Conservation (phyloP, 73 alveolate genomes). For the Paramecium tetraurelia region DNA sequence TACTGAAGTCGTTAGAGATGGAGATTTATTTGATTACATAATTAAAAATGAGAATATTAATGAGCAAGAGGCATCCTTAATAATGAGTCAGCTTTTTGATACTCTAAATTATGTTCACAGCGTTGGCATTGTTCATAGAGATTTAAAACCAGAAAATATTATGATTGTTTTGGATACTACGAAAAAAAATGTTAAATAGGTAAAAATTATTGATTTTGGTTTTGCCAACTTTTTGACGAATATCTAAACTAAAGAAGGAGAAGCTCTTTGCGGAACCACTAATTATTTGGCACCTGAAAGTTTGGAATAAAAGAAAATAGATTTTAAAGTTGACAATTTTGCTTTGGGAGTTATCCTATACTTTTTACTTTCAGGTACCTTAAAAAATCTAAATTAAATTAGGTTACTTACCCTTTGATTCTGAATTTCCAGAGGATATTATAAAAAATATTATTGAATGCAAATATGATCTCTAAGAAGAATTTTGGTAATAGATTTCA, state of each 20-base stretch:
- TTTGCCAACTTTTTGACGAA: constrained; percentile 62
- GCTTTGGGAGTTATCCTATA: constrained; percentile 42
- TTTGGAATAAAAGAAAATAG: constrained; percentile 73
- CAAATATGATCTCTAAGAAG: constrained; percentile 31
- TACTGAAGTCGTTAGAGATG: constrained; percentile 70
- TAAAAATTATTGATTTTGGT: constrained; percentile 79
- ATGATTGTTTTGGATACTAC: constrained; percentile 68
- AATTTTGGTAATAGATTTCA: constrained; percentile 14
- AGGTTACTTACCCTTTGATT: constrained; percentile 47
- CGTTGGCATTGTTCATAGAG: constrained; percentile 94
- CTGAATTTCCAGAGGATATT: constrained; percentile 47
- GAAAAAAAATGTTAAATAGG: constrained; percentile 58
- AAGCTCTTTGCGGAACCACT: constrained; percentile 89
- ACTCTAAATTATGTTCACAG: constrained; percentile 75
- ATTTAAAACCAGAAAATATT: constrained; percentile 92
- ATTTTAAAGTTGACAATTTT: constrained; percentile 59
- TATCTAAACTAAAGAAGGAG: constrained; percentile 64
- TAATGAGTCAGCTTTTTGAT: constrained; percentile 63
- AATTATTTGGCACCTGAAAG: constrained; percentile 93
- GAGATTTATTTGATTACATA: constrained; percentile 78
- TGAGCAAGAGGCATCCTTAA: constrained; percentile 76
- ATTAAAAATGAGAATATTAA: constrained; percentile 47
- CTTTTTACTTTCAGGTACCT: constrained; percentile 31
- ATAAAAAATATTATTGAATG: constrained; percentile 43
- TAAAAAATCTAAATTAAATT: background rate